These are phyloP conservation scores for Diatrype stigma DNA, from an alignment of 2,329 filamentous ascomycete genomes.

Conservation along the genomic window DNA sequence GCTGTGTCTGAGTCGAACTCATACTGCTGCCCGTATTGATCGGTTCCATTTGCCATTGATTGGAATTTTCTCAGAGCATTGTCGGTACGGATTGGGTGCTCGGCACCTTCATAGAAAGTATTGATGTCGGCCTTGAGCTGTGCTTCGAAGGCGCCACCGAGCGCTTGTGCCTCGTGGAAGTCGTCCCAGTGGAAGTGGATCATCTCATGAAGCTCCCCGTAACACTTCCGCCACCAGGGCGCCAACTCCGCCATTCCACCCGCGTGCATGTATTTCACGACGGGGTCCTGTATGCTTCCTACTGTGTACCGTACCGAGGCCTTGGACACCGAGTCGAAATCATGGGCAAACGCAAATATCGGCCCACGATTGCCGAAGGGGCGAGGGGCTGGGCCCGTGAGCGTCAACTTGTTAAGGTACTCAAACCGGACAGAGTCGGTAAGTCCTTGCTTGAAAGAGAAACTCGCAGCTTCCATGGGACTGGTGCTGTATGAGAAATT, in stretches of 20 bases:
- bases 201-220: conserved; percentile 51
- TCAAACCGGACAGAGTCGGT: conserved; percentile 45
- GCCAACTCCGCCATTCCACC: conserved; percentile 65
- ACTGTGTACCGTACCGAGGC: conserved; percentile 62
- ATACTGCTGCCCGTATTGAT: conserved; percentile 19
- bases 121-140: conserved; percentile 63
- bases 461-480: conserved; percentile 10
- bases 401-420: conserved; percentile 57
- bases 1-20: conserved; percentile 14
- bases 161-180: conserved; percentile 51
- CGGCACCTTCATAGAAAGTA: conserved; percentile 48
- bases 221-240: conserved; percentile 69
- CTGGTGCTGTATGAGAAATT: conserved; percentile 66
- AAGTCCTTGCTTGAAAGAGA: conserved; percentile 19
- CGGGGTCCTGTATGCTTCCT: conserved; percentile 64
- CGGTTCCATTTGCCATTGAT: conserved; percentile 18
- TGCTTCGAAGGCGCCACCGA: conserved; percentile 62
- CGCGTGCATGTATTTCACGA: conserved; percentile 65
- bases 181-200: conserved; percentile 67
- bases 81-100: conserved; percentile 47
- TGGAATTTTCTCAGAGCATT: conserved; percentile 44
- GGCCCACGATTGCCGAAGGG: conserved; percentile 67
- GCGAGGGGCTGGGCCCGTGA: conserved; percentile 56
- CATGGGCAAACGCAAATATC: conserved; percentile 65
- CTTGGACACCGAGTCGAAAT: conserved; percentile 30